Evolutionary conservation across 768 basidiomycete species (phyloP).

Genomic region (Pleurotus ostreatus): DNA sequence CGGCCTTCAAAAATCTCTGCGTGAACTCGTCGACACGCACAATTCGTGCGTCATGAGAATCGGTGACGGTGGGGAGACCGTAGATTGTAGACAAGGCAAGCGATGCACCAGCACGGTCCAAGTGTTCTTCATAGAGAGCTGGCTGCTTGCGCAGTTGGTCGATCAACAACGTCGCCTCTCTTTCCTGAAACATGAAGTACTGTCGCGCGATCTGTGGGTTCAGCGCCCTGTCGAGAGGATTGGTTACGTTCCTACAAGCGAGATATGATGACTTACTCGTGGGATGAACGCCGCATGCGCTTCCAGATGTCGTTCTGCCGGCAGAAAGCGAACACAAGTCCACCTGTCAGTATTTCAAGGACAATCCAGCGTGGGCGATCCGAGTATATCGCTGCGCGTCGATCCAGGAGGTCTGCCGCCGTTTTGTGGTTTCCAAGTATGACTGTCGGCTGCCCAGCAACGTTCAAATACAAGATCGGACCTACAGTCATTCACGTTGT

Average conservation of each 20-base stretch:
- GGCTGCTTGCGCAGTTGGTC: neutral
- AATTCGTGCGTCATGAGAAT: constrained; percentile 15
- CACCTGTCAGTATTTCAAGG: constrained; percentile 25
- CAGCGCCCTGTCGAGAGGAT: neutral
- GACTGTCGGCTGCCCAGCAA: constrained; percentile 18
- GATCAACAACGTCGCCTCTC: neutral
- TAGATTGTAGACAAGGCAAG: constrained; percentile 10
- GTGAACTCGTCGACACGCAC: constrained; percentile 17
- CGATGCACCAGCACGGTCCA: constrained; percentile 13
- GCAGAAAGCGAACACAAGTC: constrained; percentile 20
- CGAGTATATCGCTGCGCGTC: constrained; percentile 21
- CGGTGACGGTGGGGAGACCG: constrained; percentile 2
- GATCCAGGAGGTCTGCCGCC: constrained; percentile 28
- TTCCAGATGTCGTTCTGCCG: constrained; percentile 14
- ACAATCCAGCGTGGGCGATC: constrained; percentile 24
- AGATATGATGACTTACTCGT: neutral
- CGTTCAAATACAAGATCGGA: constrained; percentile 13
- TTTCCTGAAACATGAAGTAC: neutral
- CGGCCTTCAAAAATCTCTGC: constrained; percentile 23
- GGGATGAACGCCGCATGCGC: neutral
- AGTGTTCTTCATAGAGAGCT: constrained; percentile 15
- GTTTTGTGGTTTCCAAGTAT: constrained; percentile 26
- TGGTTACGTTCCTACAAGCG: too few species aligned
- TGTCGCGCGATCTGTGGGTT: neutral
- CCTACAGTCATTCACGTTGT: constrained; percentile 6